phyloP scores from a whole-genome alignment of 768 basidiomycete genomes.

The Suillus sp. region DNA sequence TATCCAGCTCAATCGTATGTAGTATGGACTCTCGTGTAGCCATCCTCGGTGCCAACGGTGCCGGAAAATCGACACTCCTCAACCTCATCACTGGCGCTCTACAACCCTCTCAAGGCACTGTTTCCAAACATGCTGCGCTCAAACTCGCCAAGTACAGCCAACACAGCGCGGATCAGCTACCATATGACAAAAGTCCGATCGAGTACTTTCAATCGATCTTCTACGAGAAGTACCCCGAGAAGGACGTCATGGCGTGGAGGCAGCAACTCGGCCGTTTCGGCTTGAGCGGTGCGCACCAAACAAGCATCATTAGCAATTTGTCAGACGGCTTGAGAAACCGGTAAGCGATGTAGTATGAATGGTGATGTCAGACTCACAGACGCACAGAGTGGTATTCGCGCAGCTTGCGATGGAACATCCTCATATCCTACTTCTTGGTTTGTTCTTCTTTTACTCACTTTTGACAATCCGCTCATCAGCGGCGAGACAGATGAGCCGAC shows the following conservation, averaged over 20 bases:
- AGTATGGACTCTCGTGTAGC: conserved; percentile 95
- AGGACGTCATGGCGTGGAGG: conserved; percentile 91
- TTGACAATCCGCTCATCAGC: conserved; percentile 17
- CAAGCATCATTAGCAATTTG: conserved; percentile 88
- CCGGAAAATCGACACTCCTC: conserved; percentile 91
- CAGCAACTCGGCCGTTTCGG: conserved; percentile 95
- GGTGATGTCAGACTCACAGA: conserved; percentile 21
- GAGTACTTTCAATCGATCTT: conserved; percentile 92
- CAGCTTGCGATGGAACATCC: conserved; percentile 98
- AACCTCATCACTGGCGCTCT: conserved; percentile 85
- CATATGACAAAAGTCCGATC: conserved; percentile 86
- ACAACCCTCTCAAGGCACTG: conserved; percentile 80
- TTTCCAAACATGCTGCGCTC: conserved; percentile 85
- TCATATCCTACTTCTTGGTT: conserved; percentile 86
- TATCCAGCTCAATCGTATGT: conserved; percentile 4
- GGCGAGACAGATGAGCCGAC: conserved; percentile 79
- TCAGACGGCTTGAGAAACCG: conserved; percentile 97
- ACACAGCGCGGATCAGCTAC: conserved; percentile 97
- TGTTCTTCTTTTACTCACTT: conserved; percentile 25
- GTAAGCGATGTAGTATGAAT: conserved; percentile 41
- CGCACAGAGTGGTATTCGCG: conserved; percentile 84
- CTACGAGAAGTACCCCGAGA: conserved; percentile 85
- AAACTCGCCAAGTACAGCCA: conserved; percentile 99
- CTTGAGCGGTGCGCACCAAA: conserved; percentile 92
- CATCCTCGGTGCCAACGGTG: conserved; percentile 95